These are phyloP conservation scores for Pseudogymnoascus sp. DNA, from an alignment of 2,329 filamentous ascomycete genomes.

Conservation along the genomic window DNA sequence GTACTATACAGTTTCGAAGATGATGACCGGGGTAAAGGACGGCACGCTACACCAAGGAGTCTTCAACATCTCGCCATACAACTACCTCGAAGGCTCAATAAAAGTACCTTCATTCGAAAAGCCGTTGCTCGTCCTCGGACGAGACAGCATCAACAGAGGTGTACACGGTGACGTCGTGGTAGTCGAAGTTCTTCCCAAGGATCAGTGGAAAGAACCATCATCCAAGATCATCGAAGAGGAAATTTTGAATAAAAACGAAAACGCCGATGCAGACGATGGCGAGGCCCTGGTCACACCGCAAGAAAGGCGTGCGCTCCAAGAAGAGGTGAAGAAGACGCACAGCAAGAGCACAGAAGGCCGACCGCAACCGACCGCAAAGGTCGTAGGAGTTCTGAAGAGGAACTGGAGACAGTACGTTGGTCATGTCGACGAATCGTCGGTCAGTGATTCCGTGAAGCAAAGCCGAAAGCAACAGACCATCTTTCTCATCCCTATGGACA, in stretches of 20 bases:
- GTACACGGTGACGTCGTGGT: constrained; percentile 90
- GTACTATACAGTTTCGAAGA: constrained; percentile 79
- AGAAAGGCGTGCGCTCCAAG: constrained; percentile 79
- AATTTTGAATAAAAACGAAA: constrained; percentile 83
- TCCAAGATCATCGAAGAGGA: constrained; percentile 96
- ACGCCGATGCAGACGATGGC: constrained; percentile 73
- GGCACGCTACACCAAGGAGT: constrained; percentile 87
- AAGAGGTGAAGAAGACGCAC: constrained; percentile 82
- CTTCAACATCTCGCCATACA: constrained; percentile 95
- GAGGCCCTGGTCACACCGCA: constrained; percentile 76
- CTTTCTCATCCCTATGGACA: constrained; percentile 96
- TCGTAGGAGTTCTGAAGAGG: constrained; percentile 86
- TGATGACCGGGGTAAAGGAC: constrained; percentile 88
- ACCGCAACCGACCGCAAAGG: constrained; percentile 81
- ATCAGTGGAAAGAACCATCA: constrained; percentile 95
- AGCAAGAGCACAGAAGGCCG: constrained; percentile 66
- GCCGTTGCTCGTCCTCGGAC: constrained; percentile 75
- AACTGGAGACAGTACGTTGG: constrained; percentile 99
- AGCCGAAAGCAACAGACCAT: constrained; percentile 84
- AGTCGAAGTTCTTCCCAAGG: constrained; percentile 83
- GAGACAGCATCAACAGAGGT: constrained; percentile 92
- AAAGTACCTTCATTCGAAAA: constrained; percentile 87
- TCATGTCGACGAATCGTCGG: constrained; percentile 82
- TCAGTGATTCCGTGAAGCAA: constrained; percentile 63
- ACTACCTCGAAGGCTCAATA: constrained; percentile 91